Evolutionary conservation across 192 early-diverging fungal genomes (phyloP).

Genomic region (Backusella tarrabulga): DNA sequence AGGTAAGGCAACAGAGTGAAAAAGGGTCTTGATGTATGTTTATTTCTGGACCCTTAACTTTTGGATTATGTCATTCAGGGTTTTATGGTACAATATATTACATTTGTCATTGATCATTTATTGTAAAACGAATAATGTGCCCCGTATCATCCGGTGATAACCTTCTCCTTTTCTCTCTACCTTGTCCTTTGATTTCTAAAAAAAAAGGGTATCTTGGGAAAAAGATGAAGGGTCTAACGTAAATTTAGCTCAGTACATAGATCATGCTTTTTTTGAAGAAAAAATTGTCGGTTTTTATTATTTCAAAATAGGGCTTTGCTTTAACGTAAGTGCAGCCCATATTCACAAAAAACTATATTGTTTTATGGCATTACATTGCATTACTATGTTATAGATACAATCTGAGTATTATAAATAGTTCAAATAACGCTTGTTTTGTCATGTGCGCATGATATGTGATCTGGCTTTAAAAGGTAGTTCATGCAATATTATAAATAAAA

Average conservation of each 20-base stretch:
- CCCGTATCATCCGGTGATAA: background rate
- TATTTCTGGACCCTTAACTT: background rate
- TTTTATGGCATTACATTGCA: background rate
- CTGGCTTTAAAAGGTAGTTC: background rate
- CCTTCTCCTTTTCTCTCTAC: background rate
- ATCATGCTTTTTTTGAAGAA: background rate
- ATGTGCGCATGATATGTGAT: background rate
- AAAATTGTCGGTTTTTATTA: background rate
- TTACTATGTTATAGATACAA: background rate
- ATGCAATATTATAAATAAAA: background rate
- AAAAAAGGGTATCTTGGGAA: background rate
- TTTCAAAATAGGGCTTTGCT: background rate
- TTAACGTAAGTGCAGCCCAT: background rate
- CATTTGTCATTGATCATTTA: background rate
- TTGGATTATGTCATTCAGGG: constrained; percentile 1
- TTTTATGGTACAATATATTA: background rate
- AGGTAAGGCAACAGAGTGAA: background rate
- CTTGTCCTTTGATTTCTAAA: background rate
- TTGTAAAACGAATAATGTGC: background rate
- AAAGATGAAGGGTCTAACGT: background rate
- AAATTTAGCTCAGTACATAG: background rate
- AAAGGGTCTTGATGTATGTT: background rate
- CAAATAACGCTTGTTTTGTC: background rate
- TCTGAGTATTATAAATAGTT: background rate
- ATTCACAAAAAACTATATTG: background rate